Conservation (phyloP, 148 eudicot species). For the Pharnaceum exiguum region DNA sequence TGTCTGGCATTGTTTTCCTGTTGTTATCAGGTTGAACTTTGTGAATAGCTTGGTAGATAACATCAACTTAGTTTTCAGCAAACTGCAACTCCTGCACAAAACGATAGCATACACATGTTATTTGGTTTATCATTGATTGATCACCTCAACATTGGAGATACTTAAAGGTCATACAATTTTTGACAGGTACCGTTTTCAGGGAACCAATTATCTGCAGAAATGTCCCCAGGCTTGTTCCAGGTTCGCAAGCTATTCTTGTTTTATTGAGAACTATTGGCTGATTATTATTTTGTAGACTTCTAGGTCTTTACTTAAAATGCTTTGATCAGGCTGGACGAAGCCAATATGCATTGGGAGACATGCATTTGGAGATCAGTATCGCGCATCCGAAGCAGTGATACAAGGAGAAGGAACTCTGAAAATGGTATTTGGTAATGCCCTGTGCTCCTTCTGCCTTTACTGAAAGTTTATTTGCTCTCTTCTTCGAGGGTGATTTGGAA, state of each 20-base stretch:
- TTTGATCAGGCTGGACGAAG: constrained; percentile 89
- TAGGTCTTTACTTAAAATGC: too few species aligned
- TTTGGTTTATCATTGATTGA: too few species aligned
- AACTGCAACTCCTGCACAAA: too few species aligned
- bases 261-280: too few species aligned
- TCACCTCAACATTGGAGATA: too few species aligned
- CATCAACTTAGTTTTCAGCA: too few species aligned
- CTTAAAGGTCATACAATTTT: too few species aligned
- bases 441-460: not conserved
- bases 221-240: constrained; percentile 76
- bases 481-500: too few species aligned
- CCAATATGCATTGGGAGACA: constrained; percentile 96
- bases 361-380: constrained; percentile 95
- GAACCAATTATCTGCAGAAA: constrained; percentile 94
- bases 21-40: too few species aligned
- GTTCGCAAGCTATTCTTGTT: constrained; percentile 24
- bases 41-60: too few species aligned
- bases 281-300: too few species aligned
- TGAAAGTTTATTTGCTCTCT: constrained; percentile 18
- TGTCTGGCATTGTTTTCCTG: not conserved
- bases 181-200: constrained; percentile 85
- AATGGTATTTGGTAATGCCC: constrained; percentile 69
- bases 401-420: constrained; percentile 89
- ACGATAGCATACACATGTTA: too few species aligned
- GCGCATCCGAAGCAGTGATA: constrained; percentile 82